Conservation (phyloP, 345 rosid species). For the Eutrema yunnanense region DNA sequence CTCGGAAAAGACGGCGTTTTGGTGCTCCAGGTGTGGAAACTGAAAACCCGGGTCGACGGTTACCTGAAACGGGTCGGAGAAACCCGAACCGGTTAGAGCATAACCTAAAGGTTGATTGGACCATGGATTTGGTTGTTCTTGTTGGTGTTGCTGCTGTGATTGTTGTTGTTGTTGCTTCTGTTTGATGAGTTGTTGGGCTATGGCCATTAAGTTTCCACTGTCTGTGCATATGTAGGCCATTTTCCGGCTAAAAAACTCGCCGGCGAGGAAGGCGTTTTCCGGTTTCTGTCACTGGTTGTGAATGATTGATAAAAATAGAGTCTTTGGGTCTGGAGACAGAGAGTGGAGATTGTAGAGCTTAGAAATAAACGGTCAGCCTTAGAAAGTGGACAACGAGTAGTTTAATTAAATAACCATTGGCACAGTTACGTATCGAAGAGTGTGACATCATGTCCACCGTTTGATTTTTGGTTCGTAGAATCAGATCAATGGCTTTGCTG, state of each 20-base stretch:
- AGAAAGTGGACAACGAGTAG: constrained; percentile 4
- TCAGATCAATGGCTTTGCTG: background rate
- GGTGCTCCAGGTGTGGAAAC: constrained; percentile 56
- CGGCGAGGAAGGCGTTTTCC: constrained; percentile 20
- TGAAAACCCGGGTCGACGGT: constrained; percentile 46
- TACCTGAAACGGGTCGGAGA: constrained; percentile 61
- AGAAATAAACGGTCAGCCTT: background rate
- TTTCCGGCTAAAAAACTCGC: constrained; percentile 35
- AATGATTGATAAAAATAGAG: constrained; percentile 4
- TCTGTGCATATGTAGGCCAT: constrained; percentile 93
- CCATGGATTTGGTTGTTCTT: constrained; percentile 47
- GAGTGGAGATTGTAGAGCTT: background rate
- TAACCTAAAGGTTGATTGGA: constrained; percentile 23
- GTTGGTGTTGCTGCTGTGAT: constrained; percentile 44
- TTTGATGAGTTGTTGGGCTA: constrained; percentile 89
- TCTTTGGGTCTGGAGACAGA: background rate
- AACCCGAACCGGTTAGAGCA: constrained; percentile 38
- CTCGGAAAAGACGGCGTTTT: constrained; percentile 10
- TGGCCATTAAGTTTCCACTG: constrained; percentile 93
- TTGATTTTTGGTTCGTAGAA: background rate
- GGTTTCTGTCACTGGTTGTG: background rate
- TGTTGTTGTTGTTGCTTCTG: constrained; percentile 76
- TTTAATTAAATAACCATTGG: background rate
- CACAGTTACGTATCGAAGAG: background rate
- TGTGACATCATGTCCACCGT: constrained; percentile 16